Conservation (phyloP, 495 filamentous ascomycete species). For the Talaromyces ruber region DNA sequence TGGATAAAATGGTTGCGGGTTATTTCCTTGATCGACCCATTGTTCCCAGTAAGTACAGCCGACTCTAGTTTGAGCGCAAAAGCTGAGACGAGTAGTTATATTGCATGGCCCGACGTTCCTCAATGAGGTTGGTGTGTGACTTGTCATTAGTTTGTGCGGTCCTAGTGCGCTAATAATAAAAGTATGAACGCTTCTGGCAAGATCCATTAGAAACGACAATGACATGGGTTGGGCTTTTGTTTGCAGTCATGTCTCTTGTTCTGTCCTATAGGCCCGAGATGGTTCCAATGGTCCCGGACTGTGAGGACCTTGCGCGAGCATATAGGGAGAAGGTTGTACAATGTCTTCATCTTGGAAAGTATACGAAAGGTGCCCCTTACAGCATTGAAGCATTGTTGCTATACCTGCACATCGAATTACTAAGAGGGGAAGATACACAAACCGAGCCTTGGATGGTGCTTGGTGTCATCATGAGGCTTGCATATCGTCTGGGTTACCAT, state of each 20-base stretch:
- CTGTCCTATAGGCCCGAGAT: conserved; percentile 2
- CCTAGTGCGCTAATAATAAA: neutral
- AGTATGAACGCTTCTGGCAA: conserved; percentile 28
- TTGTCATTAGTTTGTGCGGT: neutral
- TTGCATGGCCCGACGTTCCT: conserved; percentile 16
- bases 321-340: conserved; percentile 21
- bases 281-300: conserved; percentile 2
- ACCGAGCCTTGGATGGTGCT: conserved; percentile 16
- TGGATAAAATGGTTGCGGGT: conserved; percentile 20
- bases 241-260: conserved; percentile 17
- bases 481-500: conserved; percentile 25
- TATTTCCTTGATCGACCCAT: conserved; percentile 9
- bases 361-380: conserved; percentile 15
- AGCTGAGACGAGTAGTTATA: conserved; percentile 7
- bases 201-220: conserved; percentile 12
- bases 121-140: conserved; percentile 10
- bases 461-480: conserved; percentile 15
- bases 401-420: conserved; percentile 16
- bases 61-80: conserved; percentile 1
- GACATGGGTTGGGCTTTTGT: conserved; percentile 23
- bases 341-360: conserved; percentile 20
- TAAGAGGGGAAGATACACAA: conserved; percentile 10
- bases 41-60: conserved; percentile 14
- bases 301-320: neutral
- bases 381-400: conserved; percentile 21